Evolutionary conservation across 345 rosid species (phyloP), one percentile per base, ranked within the genome.

Genomic region (Citrus mangshanensis): DNA sequence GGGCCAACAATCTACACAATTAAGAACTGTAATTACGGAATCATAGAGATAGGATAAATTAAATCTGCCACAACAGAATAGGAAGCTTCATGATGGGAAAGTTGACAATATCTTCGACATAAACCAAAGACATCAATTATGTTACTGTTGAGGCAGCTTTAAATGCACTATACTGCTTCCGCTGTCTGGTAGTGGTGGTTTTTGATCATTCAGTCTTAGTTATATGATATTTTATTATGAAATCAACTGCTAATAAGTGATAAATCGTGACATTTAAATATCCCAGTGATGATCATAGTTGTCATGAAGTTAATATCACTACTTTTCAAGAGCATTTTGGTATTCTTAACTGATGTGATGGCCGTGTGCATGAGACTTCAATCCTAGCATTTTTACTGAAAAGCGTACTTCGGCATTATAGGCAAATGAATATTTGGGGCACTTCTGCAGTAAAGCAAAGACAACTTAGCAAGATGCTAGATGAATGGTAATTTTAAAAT

Each of bases 381-480:
- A 34, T 34, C 55, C 4, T 30, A 63, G 60, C 54, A 24, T 54
- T 51, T 27, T 73, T 40, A n/a, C 32, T 80, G 72, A 70, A 68
- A 70, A 51, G 14, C 30, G 18, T 72, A 28, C 68, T 82, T 71
- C 67, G 77, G 75, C 70, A 27, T 79, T 78, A 13, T 84, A 96
- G 99, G 90, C 98, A 93, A 84, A 94, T 96, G 95, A 89, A 90
- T 71, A 93, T 58, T 67, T 96, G 98, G 98, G 91, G 93, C 66
- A 93, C 92, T 61, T 94, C 97, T 74, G 75, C 87, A 27, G 99
- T 84, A 86, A 96, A 94, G 88, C 95, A 90, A 89, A 87, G 74
- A 80, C 91, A 89, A 85, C 93, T 96, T 64, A 80, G 92, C 91
- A 89, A 90, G 90, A 86, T 96, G 97, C 93, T 96, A 71, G 99